These are phyloP conservation scores for Colletotrichum orbiculare DNA, from an alignment of 2,329 filamentous ascomycete genomes.

Conservation along the genomic window DNA sequence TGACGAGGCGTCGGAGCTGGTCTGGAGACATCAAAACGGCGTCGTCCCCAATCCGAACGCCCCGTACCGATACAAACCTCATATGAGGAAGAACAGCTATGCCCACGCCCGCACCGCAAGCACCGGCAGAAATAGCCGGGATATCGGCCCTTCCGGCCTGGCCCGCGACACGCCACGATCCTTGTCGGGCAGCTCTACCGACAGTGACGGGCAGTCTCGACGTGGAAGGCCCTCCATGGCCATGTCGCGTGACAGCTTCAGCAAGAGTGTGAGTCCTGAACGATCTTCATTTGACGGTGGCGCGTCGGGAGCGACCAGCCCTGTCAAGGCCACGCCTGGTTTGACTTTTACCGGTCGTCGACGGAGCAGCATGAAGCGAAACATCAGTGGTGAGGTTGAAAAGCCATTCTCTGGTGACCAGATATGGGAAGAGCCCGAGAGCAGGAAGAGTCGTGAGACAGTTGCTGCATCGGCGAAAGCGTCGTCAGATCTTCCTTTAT, in stretches of 20 bases:
- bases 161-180: constrained; percentile 59
- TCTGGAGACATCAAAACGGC: constrained; percentile 79
- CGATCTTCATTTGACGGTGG: constrained; percentile 41
- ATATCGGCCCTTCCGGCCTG: constrained; percentile 58
- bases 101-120: constrained; percentile 73
- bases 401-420: constrained; percentile 79
- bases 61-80: constrained; percentile 74
- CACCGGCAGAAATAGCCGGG: constrained; percentile 60
- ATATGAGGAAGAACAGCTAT: constrained; percentile 78
- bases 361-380: constrained; percentile 75
- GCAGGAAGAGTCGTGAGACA: constrained; percentile 43
- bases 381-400: constrained; percentile 75
- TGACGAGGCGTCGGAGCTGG: constrained; percentile 81
- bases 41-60: constrained; percentile 65
- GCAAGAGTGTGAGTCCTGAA: constrained; percentile 12
- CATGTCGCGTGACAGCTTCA: constrained; percentile 26
- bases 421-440: constrained; percentile 89
- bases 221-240: constrained; percentile 43
- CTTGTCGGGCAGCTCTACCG: constrained; percentile 63
- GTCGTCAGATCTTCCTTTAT: constrained; percentile 16
- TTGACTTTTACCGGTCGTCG: constrained; percentile 54
- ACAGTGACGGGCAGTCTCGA: constrained; percentile 54
- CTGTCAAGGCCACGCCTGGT: constrained; percentile 7
- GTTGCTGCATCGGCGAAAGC: constrained; percentile 26
- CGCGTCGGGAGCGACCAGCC: constrained; percentile 3